These are phyloP conservation scores for Colletotrichum orchidophilum DNA, from an alignment of 2,329 filamentous ascomycete genomes.

Conservation along the genomic window DNA sequence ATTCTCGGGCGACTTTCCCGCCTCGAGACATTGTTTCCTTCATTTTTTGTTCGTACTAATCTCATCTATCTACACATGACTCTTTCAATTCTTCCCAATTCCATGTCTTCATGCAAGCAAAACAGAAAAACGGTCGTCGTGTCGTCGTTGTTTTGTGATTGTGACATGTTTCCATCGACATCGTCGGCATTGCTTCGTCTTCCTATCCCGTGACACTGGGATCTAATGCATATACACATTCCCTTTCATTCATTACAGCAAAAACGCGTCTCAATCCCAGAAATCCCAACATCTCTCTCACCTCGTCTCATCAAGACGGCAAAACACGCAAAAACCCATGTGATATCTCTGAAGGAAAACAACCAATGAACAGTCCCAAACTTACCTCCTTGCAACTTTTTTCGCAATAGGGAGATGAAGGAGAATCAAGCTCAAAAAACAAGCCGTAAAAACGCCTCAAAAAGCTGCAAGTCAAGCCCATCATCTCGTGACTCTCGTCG, in stretches of 20 bases:
- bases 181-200: neutral
- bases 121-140: neutral
- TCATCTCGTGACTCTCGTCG: neutral
- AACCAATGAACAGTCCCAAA: neutral
- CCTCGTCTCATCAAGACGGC: neutral
- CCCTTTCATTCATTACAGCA: neutral
- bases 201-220: neutral
- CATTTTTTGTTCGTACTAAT: neutral
- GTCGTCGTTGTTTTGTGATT: neutral
- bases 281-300: neutral
- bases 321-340: neutral
- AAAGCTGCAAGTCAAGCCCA: conserved; percentile 18
- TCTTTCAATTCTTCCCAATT: neutral
- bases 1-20: neutral
- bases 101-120: neutral
- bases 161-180: neutral
- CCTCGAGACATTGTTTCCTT: neutral
- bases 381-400: conserved; percentile 11
- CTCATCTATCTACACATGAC: conserved; percentile 12
- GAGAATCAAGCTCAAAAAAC: neutral
- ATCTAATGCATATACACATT: neutral
- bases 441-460: conserved; percentile 3
- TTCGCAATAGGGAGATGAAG: neutral
- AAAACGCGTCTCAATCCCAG: neutral
- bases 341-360: conserved; percentile 4